phyloP scores from a whole-genome alignment of 2,329 filamentous ascomycete species.

The Paraconiothyrium brasiliense region DNA sequence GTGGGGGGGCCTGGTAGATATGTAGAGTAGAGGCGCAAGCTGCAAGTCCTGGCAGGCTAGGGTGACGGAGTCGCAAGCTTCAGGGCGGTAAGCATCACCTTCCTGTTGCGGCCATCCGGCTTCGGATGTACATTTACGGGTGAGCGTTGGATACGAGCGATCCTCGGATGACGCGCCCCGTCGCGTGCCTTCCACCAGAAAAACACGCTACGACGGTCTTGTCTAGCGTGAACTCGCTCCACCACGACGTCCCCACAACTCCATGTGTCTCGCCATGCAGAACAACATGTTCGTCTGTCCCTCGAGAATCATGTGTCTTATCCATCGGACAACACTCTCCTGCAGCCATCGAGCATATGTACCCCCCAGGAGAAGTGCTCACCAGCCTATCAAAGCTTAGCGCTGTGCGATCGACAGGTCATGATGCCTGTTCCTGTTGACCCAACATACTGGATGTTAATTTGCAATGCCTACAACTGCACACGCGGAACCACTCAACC shows the following conservation, averaged over 20 bases:
- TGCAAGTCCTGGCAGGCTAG: not conserved
- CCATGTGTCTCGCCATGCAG: not conserved
- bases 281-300: not conserved
- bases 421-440: slow-evolving; percentile 21
- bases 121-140: slow-evolving; percentile 4
- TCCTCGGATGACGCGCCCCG: not conserved
- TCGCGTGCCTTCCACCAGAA: not conserved
- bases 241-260: not conserved
- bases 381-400: slow-evolving; percentile 20
- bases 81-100: slow-evolving; percentile 1
- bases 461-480: slow-evolving; percentile 9
- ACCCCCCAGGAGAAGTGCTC: not conserved
- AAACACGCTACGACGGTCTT: not conserved
- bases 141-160: not conserved
- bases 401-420: slow-evolving; percentile 10
- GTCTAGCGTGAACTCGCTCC: not conserved
- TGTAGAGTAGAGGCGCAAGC: slow-evolving; percentile 1
- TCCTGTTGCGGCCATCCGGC: slow-evolving; percentile 10
- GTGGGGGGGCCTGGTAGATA: not conserved
- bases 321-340: not conserved
- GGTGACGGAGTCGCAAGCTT: not conserved
- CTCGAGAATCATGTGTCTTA: not conserved
- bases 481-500: slow-evolving; percentile 3
- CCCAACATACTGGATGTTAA: slow-evolving; percentile 9
- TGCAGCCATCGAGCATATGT: slow-evolving; percentile 1